phyloP scores from a whole-genome alignment of 345 rosid species.

The Carallia brachiata region DNA sequence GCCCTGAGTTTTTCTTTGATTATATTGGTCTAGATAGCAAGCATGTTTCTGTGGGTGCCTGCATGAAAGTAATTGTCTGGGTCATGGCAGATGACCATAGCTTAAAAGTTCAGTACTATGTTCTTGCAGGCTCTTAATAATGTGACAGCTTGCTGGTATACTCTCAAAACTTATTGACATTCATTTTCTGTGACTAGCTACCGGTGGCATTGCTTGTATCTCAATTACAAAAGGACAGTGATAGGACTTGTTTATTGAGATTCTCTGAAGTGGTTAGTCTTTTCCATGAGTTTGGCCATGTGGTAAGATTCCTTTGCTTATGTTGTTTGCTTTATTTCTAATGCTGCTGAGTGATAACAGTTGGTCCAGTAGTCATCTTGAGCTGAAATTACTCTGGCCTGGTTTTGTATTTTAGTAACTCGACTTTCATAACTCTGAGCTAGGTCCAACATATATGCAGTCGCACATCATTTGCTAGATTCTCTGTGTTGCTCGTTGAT shows the following conservation, averaged over 20 bases:
- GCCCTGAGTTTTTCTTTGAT: too few species aligned
- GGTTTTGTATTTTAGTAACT: conserved; percentile 2
- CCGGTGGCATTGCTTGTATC: conserved; percentile 74
- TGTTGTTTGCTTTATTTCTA: conserved; percentile 13
- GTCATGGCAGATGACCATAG: conserved; percentile 12
- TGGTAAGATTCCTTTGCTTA: conserved; percentile 55
- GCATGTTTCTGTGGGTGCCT: neutral
- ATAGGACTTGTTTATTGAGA: conserved; percentile 52
- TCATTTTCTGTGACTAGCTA: conserved; percentile 44
- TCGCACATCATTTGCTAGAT: conserved; percentile 80
- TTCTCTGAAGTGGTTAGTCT: conserved; percentile 87
- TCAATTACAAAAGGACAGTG: conserved; percentile 56
- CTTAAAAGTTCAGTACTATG: conserved; percentile 5
- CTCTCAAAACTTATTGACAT: neutral
- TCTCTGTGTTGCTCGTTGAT: conserved; percentile 82
- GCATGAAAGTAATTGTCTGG: neutral
- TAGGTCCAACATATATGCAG: conserved; percentile 94
- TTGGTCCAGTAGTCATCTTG: neutral
- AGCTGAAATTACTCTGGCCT: neutral
- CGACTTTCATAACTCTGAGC: conserved; percentile 18
- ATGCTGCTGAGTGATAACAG: neutral
- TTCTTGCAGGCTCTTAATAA: neutral
- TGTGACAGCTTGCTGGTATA: neutral
- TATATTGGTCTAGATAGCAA: neutral
- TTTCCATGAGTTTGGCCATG: conserved; percentile 96